Evolutionary conservation across 1,284 basidiomycete genomes (phyloP), one percentile per base, ranked within the genome.

Genomic region (Kwoniella shivajii): DNA sequence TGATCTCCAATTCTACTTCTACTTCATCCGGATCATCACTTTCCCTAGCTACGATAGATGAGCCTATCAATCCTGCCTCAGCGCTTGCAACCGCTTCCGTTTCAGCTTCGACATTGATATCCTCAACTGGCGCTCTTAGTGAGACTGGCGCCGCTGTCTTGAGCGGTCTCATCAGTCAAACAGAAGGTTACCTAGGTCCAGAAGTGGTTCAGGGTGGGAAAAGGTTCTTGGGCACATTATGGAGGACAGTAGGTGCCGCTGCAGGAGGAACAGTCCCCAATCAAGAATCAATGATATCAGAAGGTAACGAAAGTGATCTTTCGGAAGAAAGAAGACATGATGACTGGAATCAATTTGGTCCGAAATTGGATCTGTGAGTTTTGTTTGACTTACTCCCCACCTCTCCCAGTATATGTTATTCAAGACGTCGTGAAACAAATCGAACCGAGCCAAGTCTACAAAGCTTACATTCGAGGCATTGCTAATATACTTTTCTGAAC

Each of bases 161-260:
- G 20, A 57, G 43, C 13, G 57, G 49, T 2, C 10, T 57, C 13
- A 57, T 57, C 14, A 47, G 26, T 16, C 59, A 61, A 27, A 57
- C 59, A 1, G 59, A 61, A 43, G 59, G 55, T 9, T 61, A 61
- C 24, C 48, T 66, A 16, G 44, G 50, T 30, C 63, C 61, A 2
- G 61, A 67, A 29, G 65, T 68, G 2, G 42, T 71, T 13, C 56
- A 67, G 52, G 65, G 62, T 26, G 72, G 73, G 29, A 74, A 69
- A 44, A 49, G 69, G 39, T 74, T 77, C 48, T 69, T 69, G 65
- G 74, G 71, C 4, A 66, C 66, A 38, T 51, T 77, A 9, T 65
- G 75, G 64, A 62, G 63, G 29, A 74, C 71, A 6, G 73, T 77
- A 30, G 63, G 67, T 16, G 73, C 73, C 0, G 73, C 73, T 16